Evolutionary conservation across 2,329 filamentous ascomycete genomes (phyloP), one percentile per base, ranked within the genome.

Genomic region (Fusarium camptoceras): DNA sequence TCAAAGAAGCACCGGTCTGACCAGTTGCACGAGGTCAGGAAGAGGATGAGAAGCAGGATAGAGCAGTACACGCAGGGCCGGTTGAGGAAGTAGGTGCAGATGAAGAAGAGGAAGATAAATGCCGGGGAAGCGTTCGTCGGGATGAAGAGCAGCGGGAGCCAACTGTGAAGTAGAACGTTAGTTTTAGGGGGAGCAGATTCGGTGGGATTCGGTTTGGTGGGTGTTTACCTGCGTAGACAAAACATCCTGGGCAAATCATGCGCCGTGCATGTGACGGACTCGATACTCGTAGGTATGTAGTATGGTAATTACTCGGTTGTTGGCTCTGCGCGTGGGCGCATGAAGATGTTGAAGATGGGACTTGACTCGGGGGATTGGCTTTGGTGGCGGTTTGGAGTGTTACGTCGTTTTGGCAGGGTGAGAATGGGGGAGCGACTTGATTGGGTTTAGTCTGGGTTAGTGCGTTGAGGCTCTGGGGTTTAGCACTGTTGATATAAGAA

Each of bases 51-150:
- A 50, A 99, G 93, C 56, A 99, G 91, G 67, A 98, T 90, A 66
- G 94, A 97, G 88, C 96, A 99, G 87, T 99, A 99, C 75, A 97
- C 91, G 84, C 96, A 99, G 56, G 96, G 96, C 58, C 95, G 91
- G 83, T 98, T 97, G 76, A 99, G 90, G 82, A 97, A 93, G 85
- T 97, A 98, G 71, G 94, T 97, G 80, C 94, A 94, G 71, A 94
- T 87, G 83, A 99, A 91, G 86, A 96, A 94, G 82, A 94, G 88
- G 82, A 95, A 89, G 79, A 96, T 93, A 83, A 95, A 94, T 76
- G 92, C 87, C 27, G 93, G 93, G 61, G 92, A 94, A 73, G 93
- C 92, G 79, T 94, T 94, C 64, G 93, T 93, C 55, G 93, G 93
- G 74, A 96, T 94, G 82, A 96, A 94, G 79, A 96, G 92, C 74